These are phyloP conservation scores for Boletus sensibilis DNA, from an alignment of 768 basidiomycete genomes.

Conservation along the genomic window DNA sequence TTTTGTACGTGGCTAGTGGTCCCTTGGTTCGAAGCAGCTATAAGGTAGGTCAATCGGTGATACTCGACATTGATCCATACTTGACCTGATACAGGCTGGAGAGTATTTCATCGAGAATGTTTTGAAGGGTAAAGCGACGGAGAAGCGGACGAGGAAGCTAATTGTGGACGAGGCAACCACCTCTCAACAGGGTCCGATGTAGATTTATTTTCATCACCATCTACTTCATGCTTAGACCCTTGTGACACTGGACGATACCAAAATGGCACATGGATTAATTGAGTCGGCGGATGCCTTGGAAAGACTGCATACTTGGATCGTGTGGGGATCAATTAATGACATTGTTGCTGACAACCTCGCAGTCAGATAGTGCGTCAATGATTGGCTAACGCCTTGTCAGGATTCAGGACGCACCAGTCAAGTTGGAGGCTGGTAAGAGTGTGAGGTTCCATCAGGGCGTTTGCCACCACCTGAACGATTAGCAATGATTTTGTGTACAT, in stretches of 20 bases:
- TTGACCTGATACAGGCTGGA: constrained; percentile 63
- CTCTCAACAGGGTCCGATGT: constrained; percentile 8
- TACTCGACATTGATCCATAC: not conserved
- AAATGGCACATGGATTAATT: not conserved
- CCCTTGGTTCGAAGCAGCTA: constrained; percentile 96
- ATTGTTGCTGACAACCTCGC: not conserved
- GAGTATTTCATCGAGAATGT: constrained; percentile 96
- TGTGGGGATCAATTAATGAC: not conserved
- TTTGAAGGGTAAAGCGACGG: constrained; percentile 55
- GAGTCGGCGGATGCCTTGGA: not conserved
- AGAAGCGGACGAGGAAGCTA: constrained; percentile 40
- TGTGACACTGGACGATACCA: constrained; percentile 2
- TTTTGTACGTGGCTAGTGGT: constrained; percentile 95
- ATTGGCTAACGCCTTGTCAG: not conserved
- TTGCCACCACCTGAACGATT: too few relatives aligned
- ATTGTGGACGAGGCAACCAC: constrained; percentile 22
- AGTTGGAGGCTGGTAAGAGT: not conserved
- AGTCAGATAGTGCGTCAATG: not conserved
- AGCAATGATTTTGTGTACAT: too few relatives aligned
- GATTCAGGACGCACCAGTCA: not conserved
- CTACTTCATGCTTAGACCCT: not conserved
- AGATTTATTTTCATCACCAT: not conserved
- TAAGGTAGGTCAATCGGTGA: constrained; percentile 60
- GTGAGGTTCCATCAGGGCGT: not conserved
- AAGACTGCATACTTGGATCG: not conserved